Evolutionary conservation across 1,284 basidiomycete species (phyloP).

Genomic region (Quambalaria eucalypti): DNA sequence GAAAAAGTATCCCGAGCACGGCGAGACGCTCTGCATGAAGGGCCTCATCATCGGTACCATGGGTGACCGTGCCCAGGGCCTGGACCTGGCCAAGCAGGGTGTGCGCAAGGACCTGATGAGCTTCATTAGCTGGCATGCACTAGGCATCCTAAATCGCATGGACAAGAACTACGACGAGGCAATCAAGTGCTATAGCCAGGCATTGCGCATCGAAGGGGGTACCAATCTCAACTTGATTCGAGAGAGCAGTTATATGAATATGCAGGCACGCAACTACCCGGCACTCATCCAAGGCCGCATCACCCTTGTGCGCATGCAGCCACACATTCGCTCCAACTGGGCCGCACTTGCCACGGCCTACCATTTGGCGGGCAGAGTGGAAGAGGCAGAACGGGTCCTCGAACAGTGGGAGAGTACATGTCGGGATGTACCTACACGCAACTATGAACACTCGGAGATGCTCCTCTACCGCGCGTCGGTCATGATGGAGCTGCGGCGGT

Average conservation of each 20-base stretch:
- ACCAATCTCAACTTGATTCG: conserved; percentile 89
- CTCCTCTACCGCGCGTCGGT: conserved; percentile 71
- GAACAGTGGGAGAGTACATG: conserved; percentile 54
- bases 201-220: conserved; percentile 70
- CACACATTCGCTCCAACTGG: conserved; percentile 82
- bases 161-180: conserved; percentile 82
- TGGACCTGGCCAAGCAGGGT: conserved; percentile 74
- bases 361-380: conserved; percentile 67
- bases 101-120: conserved; percentile 76
- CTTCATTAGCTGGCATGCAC: conserved; percentile 97
- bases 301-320: conserved; percentile 69
- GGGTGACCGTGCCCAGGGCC: conserved; percentile 53
- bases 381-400: conserved; percentile 65
- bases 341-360: conserved; percentile 78
- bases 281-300: conserved; percentile 73
- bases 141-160: conserved; percentile 57
- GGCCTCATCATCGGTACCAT: conserved; percentile 38
- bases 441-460: conserved; percentile 69
- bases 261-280: conserved; percentile 78
- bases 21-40: conserved; percentile 50
- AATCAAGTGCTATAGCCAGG: conserved; percentile 69
- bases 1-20: conserved; percentile 91
- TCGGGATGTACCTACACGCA: conserved; percentile 37
- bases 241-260: conserved; percentile 80
- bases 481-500: conserved; percentile 63